Base-by-base conservation (phyloP, 257 asterid genomes). In the Salvia rosmarinus region DNA sequence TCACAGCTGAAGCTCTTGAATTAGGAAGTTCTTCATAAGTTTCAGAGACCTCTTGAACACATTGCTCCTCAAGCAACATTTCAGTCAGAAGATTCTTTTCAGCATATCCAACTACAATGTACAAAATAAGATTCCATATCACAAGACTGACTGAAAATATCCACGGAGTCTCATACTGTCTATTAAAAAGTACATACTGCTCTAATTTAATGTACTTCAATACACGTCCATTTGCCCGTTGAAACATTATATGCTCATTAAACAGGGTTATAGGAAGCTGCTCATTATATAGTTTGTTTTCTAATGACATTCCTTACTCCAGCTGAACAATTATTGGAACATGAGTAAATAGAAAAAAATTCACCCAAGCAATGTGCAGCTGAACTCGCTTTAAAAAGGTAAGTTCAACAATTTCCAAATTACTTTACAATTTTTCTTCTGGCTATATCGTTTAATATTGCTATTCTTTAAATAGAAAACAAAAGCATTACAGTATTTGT, bases 31-130 rank as follows among this genome's bases (percentile, higher is more conserved):
- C 83, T 78, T 74, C 74, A 46, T 82, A 82, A 70, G 81, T 75
- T 63, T 75, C 80, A 37, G 87, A 77, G 60, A 80, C 81, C 71
- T 83, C 96, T 71, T 60, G 80, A 30, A 82, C 96, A 66, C 76
- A 83, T 79, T 88, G 88, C 76, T 89, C 96, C 75, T 87, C 96
- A 58, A 82, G 78, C 79, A 79, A 68, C 82, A 86, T 87, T 76
- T 84, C 90, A 70, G 82, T 71, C 14, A 84, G 86, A 74, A 85
- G 82, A 79, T 85, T 87, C 64, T 84, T 75, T 84, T 84, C 65
- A 80, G 81, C 83, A 85, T 86, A 74, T 86, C 90, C 68, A 85
- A 78, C 96, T 88, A 66, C 54, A 75, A 44, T 39, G 61, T 57
- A 60, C 25, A 69, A 71, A 73, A 19, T 59, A 63, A 44, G 52